Base-by-base conservation (phyloP, 2,329 filamentous ascomycete species). In the Microsporum audouinii region DNA sequence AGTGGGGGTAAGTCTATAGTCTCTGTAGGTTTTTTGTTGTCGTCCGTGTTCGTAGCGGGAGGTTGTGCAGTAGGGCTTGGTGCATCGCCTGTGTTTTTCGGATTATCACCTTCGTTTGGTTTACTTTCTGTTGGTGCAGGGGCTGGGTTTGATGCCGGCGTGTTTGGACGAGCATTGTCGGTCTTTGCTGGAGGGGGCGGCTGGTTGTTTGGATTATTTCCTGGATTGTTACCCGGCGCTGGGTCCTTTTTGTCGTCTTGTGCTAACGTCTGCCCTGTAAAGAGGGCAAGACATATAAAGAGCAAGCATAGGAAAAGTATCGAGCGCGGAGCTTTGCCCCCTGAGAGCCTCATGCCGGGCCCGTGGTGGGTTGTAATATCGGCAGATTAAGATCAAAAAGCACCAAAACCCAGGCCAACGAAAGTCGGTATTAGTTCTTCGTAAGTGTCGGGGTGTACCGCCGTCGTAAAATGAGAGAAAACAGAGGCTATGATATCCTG, bases 1-100 rank as follows among this genome's bases (percentile, higher is more conserved):
- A 57, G 63, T n/a, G 63, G 60, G n/a, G 10, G 65, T 62, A 4
- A 66, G 65, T n/a, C 64, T 61, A 63, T 65, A 66, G 36, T 65
- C 6, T 62, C 61, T 23, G 65, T 61, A 8, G 63, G 59, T n/a
- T 66, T 64, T 10, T 55, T 55, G 17, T 23, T 23, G 51, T 55
- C 51, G 31, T 59, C 61, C 5, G 63, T 61, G 29, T 57, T 61
- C 12, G 65, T 47, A 10, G 60, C 56, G 5, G 66, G 64, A n/a
- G 49, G 31, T 7, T 29, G 51, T 10, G 17, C 17, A 23, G 66
- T 65, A 17, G 66, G 63, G n/a, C 61, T 62, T 31, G 60, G 57
- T 41, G 65, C 6, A 62, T 62, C 57, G 64, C 65, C 51, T 61
- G 61, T 39, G 60, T 66, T 61, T 62, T 63, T 58, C 61, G 65